Percentiles rank a stretch among this genome's conserved stretches.
Evolutionary conservation across 495 filamentous ascomycete species (phyloP).

Genomic region (Penicillium cataractarum): DNA sequence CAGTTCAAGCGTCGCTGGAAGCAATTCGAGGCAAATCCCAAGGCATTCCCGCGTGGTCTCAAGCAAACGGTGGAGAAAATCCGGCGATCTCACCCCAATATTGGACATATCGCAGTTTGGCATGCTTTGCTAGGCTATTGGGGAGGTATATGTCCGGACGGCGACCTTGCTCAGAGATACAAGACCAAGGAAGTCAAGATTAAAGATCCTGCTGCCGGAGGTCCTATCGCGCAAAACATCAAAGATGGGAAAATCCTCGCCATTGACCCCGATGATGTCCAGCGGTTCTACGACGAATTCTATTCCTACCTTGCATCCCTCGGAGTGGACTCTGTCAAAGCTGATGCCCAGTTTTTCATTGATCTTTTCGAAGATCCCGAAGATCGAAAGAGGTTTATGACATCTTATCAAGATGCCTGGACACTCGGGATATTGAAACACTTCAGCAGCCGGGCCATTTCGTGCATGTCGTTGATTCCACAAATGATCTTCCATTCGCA

Average conservation of each 20-base stretch:
- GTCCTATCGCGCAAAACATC: constrained; percentile 52
- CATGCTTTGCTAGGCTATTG: constrained; percentile 96
- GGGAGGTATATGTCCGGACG: constrained; percentile 78
- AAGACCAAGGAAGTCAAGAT: constrained; percentile 71
- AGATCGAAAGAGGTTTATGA: constrained; percentile 67
- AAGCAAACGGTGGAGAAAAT: constrained; percentile 69
- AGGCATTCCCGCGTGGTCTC: constrained; percentile 79
- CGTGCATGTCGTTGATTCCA: constrained; percentile 89
- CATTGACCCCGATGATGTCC: constrained; percentile 72
- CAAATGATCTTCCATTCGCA: constrained; percentile 84
- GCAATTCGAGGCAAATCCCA: constrained; percentile 80
- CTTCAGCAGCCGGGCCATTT: constrained; percentile 77
- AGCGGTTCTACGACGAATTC: constrained; percentile 86
- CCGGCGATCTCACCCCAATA: constrained; percentile 67
- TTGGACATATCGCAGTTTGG: constrained; percentile 91
- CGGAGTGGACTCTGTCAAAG: constrained; percentile 84
- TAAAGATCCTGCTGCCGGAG: constrained; percentile 57
- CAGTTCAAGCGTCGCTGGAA: constrained; percentile 61
- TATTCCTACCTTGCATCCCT: constrained; percentile 73
- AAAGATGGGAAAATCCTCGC: constrained; percentile 51
- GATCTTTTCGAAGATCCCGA: constrained; percentile 71
- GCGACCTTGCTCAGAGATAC: constrained; percentile 75
- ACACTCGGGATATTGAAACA: constrained; percentile 71
- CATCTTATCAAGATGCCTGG: constrained; percentile 86
- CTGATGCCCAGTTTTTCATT: constrained; percentile 86